Evolutionary conservation across 306 rosid genomes (phyloP), one percentile per base, ranked within the genome.

Genomic region (Lagenaria siceraria): DNA sequence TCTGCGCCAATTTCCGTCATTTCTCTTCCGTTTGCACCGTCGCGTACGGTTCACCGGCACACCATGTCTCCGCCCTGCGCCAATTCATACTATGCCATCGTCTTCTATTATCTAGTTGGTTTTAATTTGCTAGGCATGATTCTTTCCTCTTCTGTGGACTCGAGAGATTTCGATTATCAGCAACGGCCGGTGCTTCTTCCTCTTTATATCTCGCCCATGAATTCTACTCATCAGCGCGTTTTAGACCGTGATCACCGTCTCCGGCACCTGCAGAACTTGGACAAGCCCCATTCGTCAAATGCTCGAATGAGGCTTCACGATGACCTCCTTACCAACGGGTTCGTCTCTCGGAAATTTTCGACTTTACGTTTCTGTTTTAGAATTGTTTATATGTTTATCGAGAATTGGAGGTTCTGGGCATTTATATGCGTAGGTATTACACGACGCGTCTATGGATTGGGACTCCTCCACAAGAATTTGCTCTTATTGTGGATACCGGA

Each of bases 371-470:
- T 69, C 54, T 18, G 31, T 36, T 68, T 27, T 29, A 15, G 62
- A 33, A 54, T 82, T 33, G 19, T 64, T 53, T 14, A 2, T 14
- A 40, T 13, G 70, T 59, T 40, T 59, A 12, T 21, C 25, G 10
- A 14, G 69, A 78, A 59, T 72, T 49, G 31, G 29, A 71, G 27
- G 43, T 71, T 42, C 6, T 29, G 49, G 60, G 38, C 29, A 43
- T 53, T 19, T 29, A 48, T 54, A 76, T 22, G 46, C 24, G 36
- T 77, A 86, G 87, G 75, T 80, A 83, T 58, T 84, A 86, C 62
- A 83, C 89, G 79, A 86, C 87, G 63, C 84, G 89, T 82, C 75
- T 86, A 27, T 73, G 79, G 80, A 86, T 84, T 68, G 89, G 87
- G 43, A 84, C 89, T 15, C 89, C 87, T 66, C 81, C 89, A 1